Percentiles rank a stretch among this genome's conserved stretches.
Conservation (phyloP, 495 filamentous ascomycete genomes). For the Penicillium longicatenatum region DNA sequence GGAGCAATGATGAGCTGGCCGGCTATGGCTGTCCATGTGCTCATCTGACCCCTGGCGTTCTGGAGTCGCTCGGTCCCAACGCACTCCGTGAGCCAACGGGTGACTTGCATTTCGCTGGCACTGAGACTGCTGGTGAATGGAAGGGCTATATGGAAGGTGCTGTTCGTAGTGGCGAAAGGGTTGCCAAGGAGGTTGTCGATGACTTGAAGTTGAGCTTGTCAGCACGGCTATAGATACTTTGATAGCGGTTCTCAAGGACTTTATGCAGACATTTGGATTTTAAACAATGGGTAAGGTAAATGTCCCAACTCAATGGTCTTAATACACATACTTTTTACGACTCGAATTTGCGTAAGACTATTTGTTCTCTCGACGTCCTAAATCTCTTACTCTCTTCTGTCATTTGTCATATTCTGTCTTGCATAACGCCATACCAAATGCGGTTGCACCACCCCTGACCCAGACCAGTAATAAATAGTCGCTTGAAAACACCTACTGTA, state of each 20-base stretch:
- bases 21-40: slow-evolving; percentile 30
- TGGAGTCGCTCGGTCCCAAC: slow-evolving; percentile 23
- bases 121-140: slow-evolving; percentile 47
- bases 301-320: no score
- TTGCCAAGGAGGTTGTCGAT: slow-evolving; percentile 37
- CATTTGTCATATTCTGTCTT: no score
- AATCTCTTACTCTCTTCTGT: no score
- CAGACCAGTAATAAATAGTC: no score
- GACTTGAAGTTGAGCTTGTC: background rate
- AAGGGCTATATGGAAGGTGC: slow-evolving; percentile 56
- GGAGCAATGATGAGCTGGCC: slow-evolving; percentile 27
- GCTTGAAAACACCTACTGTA: no score
- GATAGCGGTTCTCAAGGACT: background rate
- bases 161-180: slow-evolving; percentile 37
- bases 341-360: no score
- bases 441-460: no score
- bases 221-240: background rate
- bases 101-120: slow-evolving; percentile 51
- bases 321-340: no score
- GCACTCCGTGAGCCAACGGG: slow-evolving; percentile 24
- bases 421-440: no score
- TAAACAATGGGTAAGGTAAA: no score
- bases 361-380: no score
- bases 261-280: no score
- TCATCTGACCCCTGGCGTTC: slow-evolving; percentile 24